A percentile compares a stretch with the other conserved stretches of the same genome.
phyloP scores from a whole-genome alignment of 306 rosid genomes.

The Lathyrus sativus region DNA sequence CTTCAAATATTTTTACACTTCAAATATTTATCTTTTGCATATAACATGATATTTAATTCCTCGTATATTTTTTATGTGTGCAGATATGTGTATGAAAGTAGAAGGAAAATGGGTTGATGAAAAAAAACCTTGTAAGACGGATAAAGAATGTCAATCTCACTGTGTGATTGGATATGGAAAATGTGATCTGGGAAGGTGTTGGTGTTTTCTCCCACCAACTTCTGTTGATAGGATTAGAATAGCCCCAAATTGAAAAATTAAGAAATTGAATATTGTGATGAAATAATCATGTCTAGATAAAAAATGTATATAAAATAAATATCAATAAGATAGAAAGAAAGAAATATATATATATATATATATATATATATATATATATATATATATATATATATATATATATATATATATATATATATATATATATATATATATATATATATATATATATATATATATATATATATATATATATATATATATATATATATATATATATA shows the following conservation, averaged over 20 bases:
- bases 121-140: background rate
- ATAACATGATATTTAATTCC: background rate
- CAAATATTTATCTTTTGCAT: background rate
- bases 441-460: no score
- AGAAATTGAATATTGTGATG: background rate
- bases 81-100: background rate
- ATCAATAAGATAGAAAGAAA: background rate
- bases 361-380: background rate
- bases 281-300: background rate
- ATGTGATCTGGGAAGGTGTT: background rate
- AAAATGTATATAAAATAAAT: background rate
- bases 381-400: background rate
- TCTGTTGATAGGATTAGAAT: background rate
- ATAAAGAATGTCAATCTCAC: background rate
- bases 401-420: no score
- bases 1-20: background rate
- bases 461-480: background rate
- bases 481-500: background rate
- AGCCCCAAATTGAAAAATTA: background rate
- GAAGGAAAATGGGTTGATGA: background rate
- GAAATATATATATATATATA: no score
- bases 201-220: background rate
- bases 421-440: background rate
- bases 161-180: background rate
- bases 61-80: background rate